A percentile compares a stretch with the other conserved stretches of the same genome.
Evolutionary conservation across 495 filamentous ascomycete genomes (phyloP).

Genomic region (Jackrogersella minutella): DNA sequence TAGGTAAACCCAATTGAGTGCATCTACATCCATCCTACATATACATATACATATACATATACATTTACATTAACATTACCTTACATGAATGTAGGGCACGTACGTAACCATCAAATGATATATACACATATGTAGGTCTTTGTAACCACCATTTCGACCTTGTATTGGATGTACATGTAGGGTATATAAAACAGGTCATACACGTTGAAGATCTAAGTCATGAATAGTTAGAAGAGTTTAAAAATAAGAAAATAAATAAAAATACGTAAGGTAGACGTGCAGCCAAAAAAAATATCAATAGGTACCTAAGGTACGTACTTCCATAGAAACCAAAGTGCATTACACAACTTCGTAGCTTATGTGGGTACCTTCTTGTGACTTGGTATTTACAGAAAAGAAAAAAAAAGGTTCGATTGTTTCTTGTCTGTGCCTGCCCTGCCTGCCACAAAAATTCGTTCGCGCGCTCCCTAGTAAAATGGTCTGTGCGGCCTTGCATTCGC

Average conservation of each 20-base stretch:
- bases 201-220: slow-evolving; percentile 11
- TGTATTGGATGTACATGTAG: background rate
- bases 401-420: background rate
- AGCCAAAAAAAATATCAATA: slow-evolving; percentile 32
- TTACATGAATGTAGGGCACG: slow-evolving; percentile 2
- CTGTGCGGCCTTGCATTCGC: slow-evolving; percentile 1
- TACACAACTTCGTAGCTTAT: slow-evolving; percentile 24
- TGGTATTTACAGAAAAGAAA: too few species aligned
- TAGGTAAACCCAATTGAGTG: slow-evolving; percentile 24
- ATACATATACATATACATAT: background rate
- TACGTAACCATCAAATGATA: background rate
- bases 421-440: slow-evolving; percentile 10
- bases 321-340: too few species aligned
- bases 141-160: background rate
- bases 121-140: background rate
- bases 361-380: slow-evolving; percentile 38
- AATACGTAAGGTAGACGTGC: slow-evolving; percentile 40
- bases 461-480: slow-evolving; percentile 19
- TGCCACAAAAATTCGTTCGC: slow-evolving; percentile 37
- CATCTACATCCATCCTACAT: slow-evolving; percentile 20
- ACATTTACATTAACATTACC: background rate
- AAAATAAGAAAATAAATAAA: background rate
- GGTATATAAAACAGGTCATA: background rate
- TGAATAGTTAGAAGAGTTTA: background rate
- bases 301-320: slow-evolving; percentile 36